These are phyloP conservation scores for Hyaloscypha variabilis DNA, from an alignment of 495 filamentous ascomycete species.

Conservation along the genomic window DNA sequence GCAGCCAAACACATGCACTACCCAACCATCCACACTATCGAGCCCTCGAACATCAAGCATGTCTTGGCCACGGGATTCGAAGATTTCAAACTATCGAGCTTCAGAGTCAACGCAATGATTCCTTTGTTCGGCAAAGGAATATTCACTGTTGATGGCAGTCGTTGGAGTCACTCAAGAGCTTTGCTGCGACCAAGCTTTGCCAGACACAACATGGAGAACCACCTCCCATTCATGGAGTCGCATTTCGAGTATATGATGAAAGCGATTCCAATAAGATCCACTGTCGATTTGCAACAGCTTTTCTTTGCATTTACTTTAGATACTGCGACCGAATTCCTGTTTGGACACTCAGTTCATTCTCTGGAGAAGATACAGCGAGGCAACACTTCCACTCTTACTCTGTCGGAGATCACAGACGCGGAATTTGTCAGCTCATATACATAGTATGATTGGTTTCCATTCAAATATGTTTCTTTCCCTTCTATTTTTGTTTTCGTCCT, in stretches of 20 bases:
- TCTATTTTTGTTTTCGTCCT: too few species aligned
- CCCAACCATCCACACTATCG: slow-evolving; percentile 5
- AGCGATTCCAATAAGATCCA: slow-evolving; percentile 36
- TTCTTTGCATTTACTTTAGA: slow-evolving; percentile 69
- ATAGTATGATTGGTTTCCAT: background rate
- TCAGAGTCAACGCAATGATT: slow-evolving; percentile 29
- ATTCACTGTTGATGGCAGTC: slow-evolving; percentile 45
- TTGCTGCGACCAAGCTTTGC: slow-evolving; percentile 44
- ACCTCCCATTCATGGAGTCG: slow-evolving; percentile 53
- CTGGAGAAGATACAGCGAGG: slow-evolving; percentile 10
- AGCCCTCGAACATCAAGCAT: slow-evolving; percentile 55
- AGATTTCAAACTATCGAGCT: slow-evolving; percentile 46
- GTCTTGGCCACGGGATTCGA: slow-evolving; percentile 62
- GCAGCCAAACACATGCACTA: background rate
- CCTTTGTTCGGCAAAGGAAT: slow-evolving; percentile 46
- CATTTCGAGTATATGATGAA: slow-evolving; percentile 44
- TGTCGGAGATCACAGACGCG: background rate
- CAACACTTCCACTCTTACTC: slow-evolving; percentile 4
- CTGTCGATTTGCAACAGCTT: slow-evolving; percentile 57
- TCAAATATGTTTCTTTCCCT: background rate
- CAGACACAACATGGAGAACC: slow-evolving; percentile 35
- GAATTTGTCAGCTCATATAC: slow-evolving; percentile 45
- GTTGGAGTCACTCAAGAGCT: slow-evolving; percentile 41
- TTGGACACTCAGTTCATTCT: slow-evolving; percentile 46
- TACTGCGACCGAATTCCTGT: slow-evolving; percentile 66